phyloP scores from a whole-genome alignment of 352 stramenopile species.

The Phytopythium montanum region DNA sequence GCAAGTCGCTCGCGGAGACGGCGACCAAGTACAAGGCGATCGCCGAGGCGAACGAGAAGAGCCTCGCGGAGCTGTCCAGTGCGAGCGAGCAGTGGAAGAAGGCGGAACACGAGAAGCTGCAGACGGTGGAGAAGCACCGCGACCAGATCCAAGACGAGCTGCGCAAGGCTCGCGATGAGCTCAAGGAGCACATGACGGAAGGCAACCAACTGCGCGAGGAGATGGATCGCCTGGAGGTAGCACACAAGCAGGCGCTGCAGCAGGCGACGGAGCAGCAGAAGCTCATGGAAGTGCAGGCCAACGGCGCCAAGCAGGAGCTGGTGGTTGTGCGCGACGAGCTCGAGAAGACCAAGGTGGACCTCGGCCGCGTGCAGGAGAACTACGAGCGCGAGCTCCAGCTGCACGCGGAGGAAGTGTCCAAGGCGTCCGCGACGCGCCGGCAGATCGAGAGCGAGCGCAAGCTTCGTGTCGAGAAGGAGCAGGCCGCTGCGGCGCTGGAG shows the following conservation, averaged over 20 bases:
- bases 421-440: constrained; percentile 43
- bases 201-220: constrained; percentile 63
- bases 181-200: constrained; percentile 58
- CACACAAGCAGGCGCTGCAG: constrained; percentile 31
- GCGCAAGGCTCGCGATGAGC: constrained; percentile 33
- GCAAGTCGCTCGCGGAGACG: constrained; percentile 59
- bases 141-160: constrained; percentile 40
- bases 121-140: constrained; percentile 36
- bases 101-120: constrained; percentile 43
- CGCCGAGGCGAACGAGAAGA: constrained; percentile 75
- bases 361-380: constrained; percentile 57
- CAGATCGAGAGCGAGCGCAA: constrained; percentile 49
- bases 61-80: constrained; percentile 47
- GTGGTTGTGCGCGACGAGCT: constrained; percentile 44
- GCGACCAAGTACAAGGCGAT: constrained; percentile 73
- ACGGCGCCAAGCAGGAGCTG: constrained; percentile 42
- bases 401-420: constrained; percentile 61
- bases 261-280: constrained; percentile 47
- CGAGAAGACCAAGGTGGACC: constrained; percentile 33
- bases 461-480: constrained; percentile 29
- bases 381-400: constrained; percentile 85
- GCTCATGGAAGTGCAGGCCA: constrained; percentile 38
- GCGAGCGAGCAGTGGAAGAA: constrained; percentile 66
- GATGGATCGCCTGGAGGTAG: constrained; percentile 41
- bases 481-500: constrained; percentile 37